Evolutionary conservation across 2,329 filamentous ascomycete species (phyloP), one percentile per base, ranked within the genome.

Genomic region (Monilinia fructigena): DNA sequence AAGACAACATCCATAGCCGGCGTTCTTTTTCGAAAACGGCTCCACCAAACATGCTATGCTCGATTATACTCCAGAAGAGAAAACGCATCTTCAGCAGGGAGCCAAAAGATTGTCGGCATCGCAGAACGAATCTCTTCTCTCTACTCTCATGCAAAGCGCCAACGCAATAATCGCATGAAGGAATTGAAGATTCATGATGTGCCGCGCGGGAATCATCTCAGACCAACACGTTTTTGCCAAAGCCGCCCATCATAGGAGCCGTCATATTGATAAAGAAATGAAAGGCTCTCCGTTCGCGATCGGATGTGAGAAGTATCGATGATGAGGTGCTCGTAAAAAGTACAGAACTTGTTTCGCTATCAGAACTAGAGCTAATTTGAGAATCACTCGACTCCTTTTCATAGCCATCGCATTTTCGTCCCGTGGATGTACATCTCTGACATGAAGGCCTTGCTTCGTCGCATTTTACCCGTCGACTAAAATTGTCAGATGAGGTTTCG

Each of bases 391-490:
- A 53, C 23, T 38, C 31, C 10, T 38, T 40, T 6, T 16, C n/a
- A 23, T 65, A 60, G 26, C 55, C 63, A 7, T 65, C 63, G 31
- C 63, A 65, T 31, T 23, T 42, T 47, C 47, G 31, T 2, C 63
- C 55, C 4, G 55, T 65, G 18, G 42, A 52, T 23, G 23, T 38
- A 31, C 45, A 62, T 52, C 47, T n/a, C 20, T 14, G 31, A 53
- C 59, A 62, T 3, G 16, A 26, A 14, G 62, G 62, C 4, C 20
- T 53, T 40, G 26, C 40, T 50, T 65, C 62, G 18, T 65, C 62
- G 23, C 62, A 65, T 50, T 65, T 65, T 11, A 65, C 45, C 31
- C 54, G 54, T 38, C 62, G 38, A 65, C 53, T 65, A 48, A 48
- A 2, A 50, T 16, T 0, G 38, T 4, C 1, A 35, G 31, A 47